Conservation (phyloP, 2,329 filamentous ascomycete genomes). For the Arthroderma sp. region DNA sequence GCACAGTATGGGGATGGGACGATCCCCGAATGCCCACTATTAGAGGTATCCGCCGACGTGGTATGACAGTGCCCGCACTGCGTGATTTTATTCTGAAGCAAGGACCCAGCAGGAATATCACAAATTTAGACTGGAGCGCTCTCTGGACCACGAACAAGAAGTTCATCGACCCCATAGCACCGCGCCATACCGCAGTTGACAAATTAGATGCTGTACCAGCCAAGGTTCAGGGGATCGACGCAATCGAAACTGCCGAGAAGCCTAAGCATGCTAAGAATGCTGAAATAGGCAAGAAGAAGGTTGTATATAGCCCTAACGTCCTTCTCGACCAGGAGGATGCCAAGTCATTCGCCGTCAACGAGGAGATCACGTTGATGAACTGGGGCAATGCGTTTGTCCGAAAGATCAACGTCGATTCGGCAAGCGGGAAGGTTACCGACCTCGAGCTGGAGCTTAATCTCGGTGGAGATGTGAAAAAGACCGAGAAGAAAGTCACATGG, state of each 20-base stretch:
- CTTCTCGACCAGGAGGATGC: conserved; percentile 22
- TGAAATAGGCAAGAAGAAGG: conserved; percentile 21
- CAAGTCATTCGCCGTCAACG: conserved; percentile 18
- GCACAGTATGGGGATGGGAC: conserved; percentile 39
- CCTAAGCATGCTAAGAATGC: conserved; percentile 21
- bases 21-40: conserved; percentile 40
- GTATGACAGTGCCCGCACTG: conserved; percentile 16
- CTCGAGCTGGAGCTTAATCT: conserved; percentile 81
- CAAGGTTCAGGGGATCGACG: conserved; percentile 39
- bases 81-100: conserved; percentile 30
- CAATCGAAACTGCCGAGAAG: conserved; percentile 39
- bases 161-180: conserved; percentile 50
- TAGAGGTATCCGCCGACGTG: conserved; percentile 35
- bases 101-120: conserved; percentile 27
- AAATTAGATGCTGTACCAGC: conserved; percentile 16
- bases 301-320: conserved; percentile 18
- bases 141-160: conserved; percentile 51
- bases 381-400: conserved; percentile 58
- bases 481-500: conserved; percentile 95
- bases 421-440: conserved; percentile 47
- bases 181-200: conserved; percentile 19
- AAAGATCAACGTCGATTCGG: conserved; percentile 35
- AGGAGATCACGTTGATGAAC: conserved; percentile 32
- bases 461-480: conserved; percentile 85
- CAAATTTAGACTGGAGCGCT: conserved; percentile 29